Evolutionary conservation across 2,329 filamentous ascomycete genomes (phyloP).

Genomic region (Ophiostoma pallidulum): DNA sequence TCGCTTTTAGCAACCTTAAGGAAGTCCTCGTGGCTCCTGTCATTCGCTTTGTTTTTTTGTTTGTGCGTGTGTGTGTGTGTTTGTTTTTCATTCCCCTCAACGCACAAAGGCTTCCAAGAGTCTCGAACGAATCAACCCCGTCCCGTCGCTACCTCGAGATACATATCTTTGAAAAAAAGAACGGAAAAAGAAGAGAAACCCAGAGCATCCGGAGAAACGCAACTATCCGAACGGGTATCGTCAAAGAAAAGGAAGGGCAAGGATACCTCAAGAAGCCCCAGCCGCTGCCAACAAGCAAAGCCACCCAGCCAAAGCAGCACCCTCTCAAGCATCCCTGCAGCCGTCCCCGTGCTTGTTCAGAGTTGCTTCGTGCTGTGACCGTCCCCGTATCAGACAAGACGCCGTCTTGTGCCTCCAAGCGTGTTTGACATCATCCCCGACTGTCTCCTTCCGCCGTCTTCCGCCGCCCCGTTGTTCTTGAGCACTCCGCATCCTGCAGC

Average conservation of each 20-base stretch:
- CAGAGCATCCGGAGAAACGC: background rate
- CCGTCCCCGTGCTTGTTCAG: no score
- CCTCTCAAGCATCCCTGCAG: no score
- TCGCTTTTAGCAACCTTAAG: constrained; percentile 44
- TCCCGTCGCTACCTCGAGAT: constrained; percentile 9
- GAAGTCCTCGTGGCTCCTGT: constrained; percentile 69
- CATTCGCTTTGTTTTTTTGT: constrained; percentile 57
- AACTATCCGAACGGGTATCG: background rate
- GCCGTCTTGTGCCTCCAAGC: no score
- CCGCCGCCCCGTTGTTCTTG: no score
- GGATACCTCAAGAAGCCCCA: no score
- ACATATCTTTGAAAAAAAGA: background rate
- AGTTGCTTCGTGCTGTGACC: no score
- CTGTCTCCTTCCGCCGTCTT: no score
- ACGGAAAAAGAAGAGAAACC: background rate
- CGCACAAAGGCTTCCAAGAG: background rate
- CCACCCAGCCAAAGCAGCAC: no score
- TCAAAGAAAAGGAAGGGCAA: background rate
- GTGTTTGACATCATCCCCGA: no score
- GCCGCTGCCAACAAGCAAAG: no score
- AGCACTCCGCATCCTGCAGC: no score
- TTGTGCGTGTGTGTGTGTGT: constrained; percentile 14
- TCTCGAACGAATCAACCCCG: background rate
- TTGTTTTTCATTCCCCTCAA: background rate
- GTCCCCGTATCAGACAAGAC: no score